Evolutionary conservation across 352 stramenopile genomes (phyloP).

Genomic region (Thalassiosira ordinaria): DNA sequence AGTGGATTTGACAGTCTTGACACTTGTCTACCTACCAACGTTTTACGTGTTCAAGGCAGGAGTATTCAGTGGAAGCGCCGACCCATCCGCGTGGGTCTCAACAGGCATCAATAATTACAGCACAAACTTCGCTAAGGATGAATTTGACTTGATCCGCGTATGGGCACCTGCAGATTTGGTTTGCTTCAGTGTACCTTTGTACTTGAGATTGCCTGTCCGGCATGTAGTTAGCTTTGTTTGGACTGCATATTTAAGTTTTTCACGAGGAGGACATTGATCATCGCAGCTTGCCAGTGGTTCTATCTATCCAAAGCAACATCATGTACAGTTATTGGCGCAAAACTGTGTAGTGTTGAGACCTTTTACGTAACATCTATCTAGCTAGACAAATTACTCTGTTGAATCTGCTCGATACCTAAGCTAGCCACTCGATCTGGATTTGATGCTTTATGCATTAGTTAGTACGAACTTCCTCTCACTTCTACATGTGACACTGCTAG

Average conservation of each 20-base stretch:
- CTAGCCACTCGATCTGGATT: no score
- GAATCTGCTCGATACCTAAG: no score
- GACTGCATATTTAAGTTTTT: slow-evolving; percentile 78
- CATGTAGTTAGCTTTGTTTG: slow-evolving; percentile 82
- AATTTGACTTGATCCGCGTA: slow-evolving; percentile 73
- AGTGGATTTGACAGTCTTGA: slow-evolving; percentile 73
- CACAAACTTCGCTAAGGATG: slow-evolving; percentile 76
- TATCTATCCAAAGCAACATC: no score
- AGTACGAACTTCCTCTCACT: no score
- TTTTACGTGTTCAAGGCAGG: slow-evolving; percentile 81
- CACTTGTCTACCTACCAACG: slow-evolving; percentile 72
- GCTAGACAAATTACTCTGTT: no score
- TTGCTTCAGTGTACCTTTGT: slow-evolving; percentile 79
- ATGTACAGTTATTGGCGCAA: no score
- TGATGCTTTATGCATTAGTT: no score
- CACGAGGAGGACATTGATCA: slow-evolving; percentile 70
- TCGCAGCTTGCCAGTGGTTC: no score
- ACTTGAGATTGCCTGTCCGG: slow-evolving; percentile 74
- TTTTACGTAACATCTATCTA: no score
- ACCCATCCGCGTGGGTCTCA: slow-evolving; percentile 59
- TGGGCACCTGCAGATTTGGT: slow-evolving; percentile 80
- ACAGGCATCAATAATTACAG: slow-evolving; percentile 66
- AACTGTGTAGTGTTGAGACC: no score
- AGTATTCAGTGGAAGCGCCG: slow-evolving; percentile 60
- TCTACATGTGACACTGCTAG: no score